Percentiles rank a stretch among this genome's conserved stretches.
Conservation (phyloP, 805 yeast genomes). For the Yarrowia keelungensis region DNA sequence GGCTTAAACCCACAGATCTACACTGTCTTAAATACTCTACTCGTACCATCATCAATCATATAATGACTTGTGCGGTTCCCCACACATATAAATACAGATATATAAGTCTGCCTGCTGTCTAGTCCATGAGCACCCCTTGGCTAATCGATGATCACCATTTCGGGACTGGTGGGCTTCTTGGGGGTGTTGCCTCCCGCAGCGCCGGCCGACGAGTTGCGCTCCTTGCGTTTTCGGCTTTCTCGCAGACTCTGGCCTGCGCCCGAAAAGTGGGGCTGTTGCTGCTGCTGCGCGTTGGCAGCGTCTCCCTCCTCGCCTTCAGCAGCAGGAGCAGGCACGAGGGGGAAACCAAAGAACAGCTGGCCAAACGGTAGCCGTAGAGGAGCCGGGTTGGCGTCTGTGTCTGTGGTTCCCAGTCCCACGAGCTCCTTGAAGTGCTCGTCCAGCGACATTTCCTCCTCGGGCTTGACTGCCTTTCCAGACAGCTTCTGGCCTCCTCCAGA, state of each 20-base stretch:
- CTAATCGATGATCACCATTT: constrained; percentile 80
- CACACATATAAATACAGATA: constrained; percentile 28
- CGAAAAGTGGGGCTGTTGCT: constrained; percentile 50
- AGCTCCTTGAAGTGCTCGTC: constrained; percentile 37
- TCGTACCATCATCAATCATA: background rate
- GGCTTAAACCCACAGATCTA: too few species aligned
- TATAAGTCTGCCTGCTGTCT: constrained; percentile 19
- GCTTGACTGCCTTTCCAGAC: constrained; percentile 53
- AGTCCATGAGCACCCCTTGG: background rate
- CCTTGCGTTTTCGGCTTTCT: constrained; percentile 72
- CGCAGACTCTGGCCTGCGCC: constrained; percentile 83
- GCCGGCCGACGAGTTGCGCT: constrained; percentile 47
- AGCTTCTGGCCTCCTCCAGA: constrained; percentile 73
- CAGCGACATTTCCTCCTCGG: constrained; percentile 29
- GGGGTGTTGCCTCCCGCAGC: constrained; percentile 53
- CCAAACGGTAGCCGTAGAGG: constrained; percentile 80
- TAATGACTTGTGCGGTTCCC: background rate
- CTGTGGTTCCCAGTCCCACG: constrained; percentile 31
- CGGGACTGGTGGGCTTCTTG: constrained; percentile 72
- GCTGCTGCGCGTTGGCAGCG: constrained; percentile 47
- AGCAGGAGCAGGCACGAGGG: constrained; percentile 58
- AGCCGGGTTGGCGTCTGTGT: constrained; percentile 55
- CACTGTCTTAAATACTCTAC: too few species aligned
- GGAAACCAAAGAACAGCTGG: constrained; percentile 92
- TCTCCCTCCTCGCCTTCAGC: constrained; percentile 52